Evolutionary conservation across 192 early-diverging fungal genomes (phyloP), one percentile per base, ranked within the genome.

Genomic region (Diversispora eburnea): DNA sequence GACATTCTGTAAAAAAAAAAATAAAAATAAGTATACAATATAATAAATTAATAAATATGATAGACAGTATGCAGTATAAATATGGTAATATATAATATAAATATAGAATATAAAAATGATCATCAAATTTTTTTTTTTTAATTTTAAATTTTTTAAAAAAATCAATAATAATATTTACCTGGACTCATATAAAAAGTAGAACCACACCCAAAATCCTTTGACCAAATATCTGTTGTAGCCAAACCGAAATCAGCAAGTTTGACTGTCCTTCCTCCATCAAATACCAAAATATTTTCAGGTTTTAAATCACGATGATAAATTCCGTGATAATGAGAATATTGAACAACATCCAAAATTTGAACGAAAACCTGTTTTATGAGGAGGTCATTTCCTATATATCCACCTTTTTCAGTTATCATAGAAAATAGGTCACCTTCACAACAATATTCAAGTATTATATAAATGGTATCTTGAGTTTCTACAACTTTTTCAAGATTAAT

Each of bases 201-300:
- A 15, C 85, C 85, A 47, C 83, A 87, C 41, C 83, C 95, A 93
- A 79, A 92, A 78, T 76, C 91, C 80, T 73, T 86, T 70, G 92
- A 93, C 84, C 51, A 86, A 62, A 60, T 75, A 64, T 77, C 88
- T 70, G 75, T 87, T 63, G 79, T 97, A 47, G 97, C 93, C 65
- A 98, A 79, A 9, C 97, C 97, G 88, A 98, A 98, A 80, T 98
- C 97, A 15, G 92, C 88, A 58, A 98, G 84, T 84, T 95, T 98
- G 79, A 94, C 83, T 61, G 90, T 82, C 22, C 79, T 75, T n/a
- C 83, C 57, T 6, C 75, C 70, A 74, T 84, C 85, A 60, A 86
- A 84, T 12, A 92, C 81, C 42, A 92, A 79, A 42, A 93, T 90
- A 54, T 93, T 93, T 75, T 93, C 92, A 41, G 91, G 91, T 78